phyloP scores from a whole-genome alignment of 345 rosid species.

The Acer campestre region DNA sequence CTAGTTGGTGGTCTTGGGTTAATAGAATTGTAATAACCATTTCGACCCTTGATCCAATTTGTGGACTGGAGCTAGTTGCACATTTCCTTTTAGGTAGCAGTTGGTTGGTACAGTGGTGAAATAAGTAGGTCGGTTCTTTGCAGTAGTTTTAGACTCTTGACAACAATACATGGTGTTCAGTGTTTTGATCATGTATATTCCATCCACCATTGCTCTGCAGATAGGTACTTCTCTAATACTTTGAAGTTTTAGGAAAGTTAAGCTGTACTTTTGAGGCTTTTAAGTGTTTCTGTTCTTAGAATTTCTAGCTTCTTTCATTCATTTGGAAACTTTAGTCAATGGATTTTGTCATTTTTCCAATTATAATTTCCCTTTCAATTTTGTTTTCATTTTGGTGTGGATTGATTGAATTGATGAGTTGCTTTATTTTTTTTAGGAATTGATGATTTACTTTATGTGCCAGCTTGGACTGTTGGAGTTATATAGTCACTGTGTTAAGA shows the following conservation, averaged over 20 bases:
- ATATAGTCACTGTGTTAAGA: background rate
- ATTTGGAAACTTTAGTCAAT: slow-evolving; percentile 18
- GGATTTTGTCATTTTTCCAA: slow-evolving; percentile 14
- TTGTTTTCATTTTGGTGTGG: background rate
- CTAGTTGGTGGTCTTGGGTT: slow-evolving; percentile 13
- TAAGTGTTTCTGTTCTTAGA: slow-evolving; percentile 17
- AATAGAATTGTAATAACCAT: slow-evolving; percentile 10
- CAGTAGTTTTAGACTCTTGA: slow-evolving; percentile 33
- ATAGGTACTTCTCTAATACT: slow-evolving; percentile 40
- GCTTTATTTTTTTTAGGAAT: background rate
- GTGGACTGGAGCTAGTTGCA: background rate
- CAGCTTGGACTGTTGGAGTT: background rate
- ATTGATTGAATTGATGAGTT: background rate
- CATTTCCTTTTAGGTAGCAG: slow-evolving; percentile 21
- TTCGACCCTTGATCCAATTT: slow-evolving; percentile 9
- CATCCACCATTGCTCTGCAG: slow-evolving; percentile 31
- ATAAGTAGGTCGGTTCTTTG: slow-evolving; percentile 33
- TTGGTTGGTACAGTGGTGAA: slow-evolving; percentile 28
- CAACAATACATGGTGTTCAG: slow-evolving; percentile 30
- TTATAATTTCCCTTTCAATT: background rate
- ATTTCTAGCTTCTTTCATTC: slow-evolving; percentile 20
- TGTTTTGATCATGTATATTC: slow-evolving; percentile 37
- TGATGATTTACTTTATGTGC: background rate
- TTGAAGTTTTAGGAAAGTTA: slow-evolving; percentile 36
- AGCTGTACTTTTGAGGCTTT: slow-evolving; percentile 35